Evolutionary conservation across 306 rosid species (phyloP).

Genomic region (Malus orientalis): DNA sequence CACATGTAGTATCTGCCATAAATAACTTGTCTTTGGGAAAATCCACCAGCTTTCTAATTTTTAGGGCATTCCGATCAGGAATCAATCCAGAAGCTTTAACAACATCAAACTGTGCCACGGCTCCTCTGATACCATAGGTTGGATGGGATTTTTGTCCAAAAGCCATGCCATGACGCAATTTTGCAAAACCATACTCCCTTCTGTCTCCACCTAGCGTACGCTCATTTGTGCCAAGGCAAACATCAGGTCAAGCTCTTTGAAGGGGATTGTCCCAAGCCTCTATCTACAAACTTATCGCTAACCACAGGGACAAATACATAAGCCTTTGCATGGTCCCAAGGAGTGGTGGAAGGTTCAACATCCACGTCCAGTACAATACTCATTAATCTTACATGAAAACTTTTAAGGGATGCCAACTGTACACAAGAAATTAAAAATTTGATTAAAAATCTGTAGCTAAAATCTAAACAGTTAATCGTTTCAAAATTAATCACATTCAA

Average conservation of each 20-base stretch:
- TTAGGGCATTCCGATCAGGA: slow-evolving; percentile 50
- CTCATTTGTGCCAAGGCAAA: slow-evolving; percentile 97
- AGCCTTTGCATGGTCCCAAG: slow-evolving; percentile 99
- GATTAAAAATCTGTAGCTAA: slow-evolving; percentile 23
- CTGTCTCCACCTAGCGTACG: slow-evolving; percentile 97
- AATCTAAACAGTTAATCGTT: slow-evolving; percentile 5
- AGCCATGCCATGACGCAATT: slow-evolving; percentile 92
- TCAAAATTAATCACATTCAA: slow-evolving; percentile 5
- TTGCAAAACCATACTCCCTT: slow-evolving; percentile 94
- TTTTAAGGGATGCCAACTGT: slow-evolving; percentile 90
- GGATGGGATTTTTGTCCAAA: slow-evolving; percentile 95
- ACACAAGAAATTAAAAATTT: slow-evolving; percentile 15
- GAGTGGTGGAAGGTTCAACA: slow-evolving; percentile 98
- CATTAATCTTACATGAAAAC: slow-evolving; percentile 96
- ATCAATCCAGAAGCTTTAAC: slow-evolving; percentile 94
- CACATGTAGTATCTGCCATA: slow-evolving; percentile 73
- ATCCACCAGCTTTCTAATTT: slow-evolving; percentile 32
- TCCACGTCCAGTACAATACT: slow-evolving; percentile 99
- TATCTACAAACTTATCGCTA: slow-evolving; percentile 64
- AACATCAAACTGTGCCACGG: slow-evolving; percentile 94
- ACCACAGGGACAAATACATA: slow-evolving; percentile 93
- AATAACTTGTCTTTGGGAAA: slow-evolving; percentile 52
- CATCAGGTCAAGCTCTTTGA: slow-evolving; percentile 99
- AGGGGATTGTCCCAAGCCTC: slow-evolving; percentile 96
- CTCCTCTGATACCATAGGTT: slow-evolving; percentile 98